Conservation (phyloP, 345 rosid genomes). For the Raphanus raphanistrum region DNA sequence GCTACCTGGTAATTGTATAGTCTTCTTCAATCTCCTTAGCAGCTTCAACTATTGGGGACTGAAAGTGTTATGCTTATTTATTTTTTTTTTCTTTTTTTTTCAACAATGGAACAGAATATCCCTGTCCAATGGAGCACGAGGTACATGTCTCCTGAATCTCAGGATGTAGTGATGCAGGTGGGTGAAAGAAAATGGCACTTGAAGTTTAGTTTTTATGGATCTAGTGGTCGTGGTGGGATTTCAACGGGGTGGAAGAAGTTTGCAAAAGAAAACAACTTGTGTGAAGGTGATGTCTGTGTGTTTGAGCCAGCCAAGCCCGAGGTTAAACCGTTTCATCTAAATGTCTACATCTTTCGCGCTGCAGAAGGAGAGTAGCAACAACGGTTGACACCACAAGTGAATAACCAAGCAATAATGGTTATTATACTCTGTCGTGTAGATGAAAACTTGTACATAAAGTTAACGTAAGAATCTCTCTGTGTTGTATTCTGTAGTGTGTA, state of each 20-base stretch:
- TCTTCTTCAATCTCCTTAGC: neutral
- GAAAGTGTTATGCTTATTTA: neutral
- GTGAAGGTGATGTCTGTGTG: conserved; percentile 27
- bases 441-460: neutral
- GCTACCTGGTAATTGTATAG: conserved; percentile 37
- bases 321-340: conserved; percentile 6
- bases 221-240: conserved; percentile 28
- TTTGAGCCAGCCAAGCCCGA: conserved; percentile 25
- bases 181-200: conserved; percentile 19
- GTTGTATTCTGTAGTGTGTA: neutral
- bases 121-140: conserved; percentile 19
- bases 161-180: conserved; percentile 34
- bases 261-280: conserved; percentile 24
- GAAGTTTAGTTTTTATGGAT: neutral
- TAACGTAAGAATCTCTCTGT: neutral
- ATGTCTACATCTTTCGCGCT: conserved; percentile 28
- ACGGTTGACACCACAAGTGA: conserved; percentile 12
- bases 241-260: conserved; percentile 32
- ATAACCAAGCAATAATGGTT: neutral
- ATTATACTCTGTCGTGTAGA: neutral
- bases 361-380: conserved; percentile 26
- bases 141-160: conserved; percentile 1
- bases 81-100: neutral
- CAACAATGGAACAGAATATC: conserved; percentile 23
- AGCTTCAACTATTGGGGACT: neutral